Evolutionary conservation across 2,329 filamentous ascomycete genomes (phyloP).

Genomic region (Scedosporium minutisporum): DNA sequence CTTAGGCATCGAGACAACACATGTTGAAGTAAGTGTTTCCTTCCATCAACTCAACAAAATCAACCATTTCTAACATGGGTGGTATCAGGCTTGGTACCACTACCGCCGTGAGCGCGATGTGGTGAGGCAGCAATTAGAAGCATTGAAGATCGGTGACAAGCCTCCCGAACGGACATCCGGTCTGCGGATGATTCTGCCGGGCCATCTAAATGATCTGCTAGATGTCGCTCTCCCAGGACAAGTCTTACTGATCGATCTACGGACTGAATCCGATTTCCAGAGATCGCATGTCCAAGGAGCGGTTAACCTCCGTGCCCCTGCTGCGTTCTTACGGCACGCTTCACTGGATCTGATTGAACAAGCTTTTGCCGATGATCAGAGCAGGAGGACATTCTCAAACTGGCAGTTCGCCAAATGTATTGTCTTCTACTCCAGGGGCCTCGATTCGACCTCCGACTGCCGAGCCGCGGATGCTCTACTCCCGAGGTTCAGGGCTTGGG

Average conservation of each 20-base stretch:
- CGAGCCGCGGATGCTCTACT: constrained; percentile 35
- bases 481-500: constrained; percentile 33
- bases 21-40: constrained; percentile 33
- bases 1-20: constrained; percentile 38
- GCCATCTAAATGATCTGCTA: constrained; percentile 39
- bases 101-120: constrained; percentile 40
- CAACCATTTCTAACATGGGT: constrained; percentile 5
- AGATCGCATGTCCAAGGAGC: constrained; percentile 42
- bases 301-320: constrained; percentile 40
- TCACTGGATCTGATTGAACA: constrained; percentile 41
- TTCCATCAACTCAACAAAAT: neutral
- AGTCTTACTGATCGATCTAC: constrained; percentile 39
- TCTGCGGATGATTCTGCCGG: constrained; percentile 39
- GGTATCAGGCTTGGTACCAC: constrained; percentile 40
- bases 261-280: constrained; percentile 35
- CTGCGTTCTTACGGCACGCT: constrained; percentile 36
- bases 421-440: constrained; percentile 41
- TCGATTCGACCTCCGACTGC: constrained; percentile 42
- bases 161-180: constrained; percentile 20
- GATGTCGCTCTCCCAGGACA: constrained; percentile 38
- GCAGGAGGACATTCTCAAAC: constrained; percentile 33
- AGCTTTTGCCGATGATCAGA: constrained; percentile 38
- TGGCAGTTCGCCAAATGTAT: constrained; percentile 38
- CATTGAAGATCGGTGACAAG: constrained; percentile 29
- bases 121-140: constrained; percentile 33